Evolutionary conservation across 805 yeast genomes (phyloP), one percentile per base, ranked within the genome.

Genomic region (Barnettozyma sucrosica): DNA sequence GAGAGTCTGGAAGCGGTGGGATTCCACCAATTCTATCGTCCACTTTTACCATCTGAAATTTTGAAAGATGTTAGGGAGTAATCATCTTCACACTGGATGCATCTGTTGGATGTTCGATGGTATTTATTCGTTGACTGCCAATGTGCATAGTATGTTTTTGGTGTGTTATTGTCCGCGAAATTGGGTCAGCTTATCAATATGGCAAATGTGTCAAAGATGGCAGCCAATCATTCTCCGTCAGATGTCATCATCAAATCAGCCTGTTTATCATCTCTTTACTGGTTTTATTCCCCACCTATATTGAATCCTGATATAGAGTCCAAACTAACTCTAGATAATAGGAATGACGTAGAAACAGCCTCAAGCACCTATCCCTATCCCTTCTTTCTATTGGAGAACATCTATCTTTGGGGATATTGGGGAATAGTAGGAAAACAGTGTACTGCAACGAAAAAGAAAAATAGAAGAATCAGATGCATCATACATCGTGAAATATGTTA

Each of bases 1-100:
- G 7, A 4, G 43, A 8, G 20, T 23, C 19, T 4, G 64, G 64
- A 3, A 53, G 30, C 2, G 61, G 63, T 24, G 63, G 63, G 8
- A 58, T 46, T 18, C 54, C 54, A 19, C 51, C 52, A 13, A 45
- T 24, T 3, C 40, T 39, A 16, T 41, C 46, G 3, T 45, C 49
- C 21, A 43, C 48, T 18, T 37, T 46, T 18, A 45, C 42, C 25
- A 26, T 45, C n/a, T 9, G 16, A 14, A 28, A 5, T 5, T 8
- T 23, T 8, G 3, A 28, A 28, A 13, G 16, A 13, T 28, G 32
- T 8, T 28, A 13, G 3, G 7, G 32, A 28, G 5, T 11, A 4
- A 4, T 28, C 32, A 28, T 28, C 32, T 13, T 28, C 32, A 28
- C 32, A 28, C 16, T 9, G 16, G 25, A 28, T 28, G 16, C 16